Evolutionary conservation across 1,284 basidiomycete genomes (phyloP).

Genomic region (Gymnopus androsaceus): DNA sequence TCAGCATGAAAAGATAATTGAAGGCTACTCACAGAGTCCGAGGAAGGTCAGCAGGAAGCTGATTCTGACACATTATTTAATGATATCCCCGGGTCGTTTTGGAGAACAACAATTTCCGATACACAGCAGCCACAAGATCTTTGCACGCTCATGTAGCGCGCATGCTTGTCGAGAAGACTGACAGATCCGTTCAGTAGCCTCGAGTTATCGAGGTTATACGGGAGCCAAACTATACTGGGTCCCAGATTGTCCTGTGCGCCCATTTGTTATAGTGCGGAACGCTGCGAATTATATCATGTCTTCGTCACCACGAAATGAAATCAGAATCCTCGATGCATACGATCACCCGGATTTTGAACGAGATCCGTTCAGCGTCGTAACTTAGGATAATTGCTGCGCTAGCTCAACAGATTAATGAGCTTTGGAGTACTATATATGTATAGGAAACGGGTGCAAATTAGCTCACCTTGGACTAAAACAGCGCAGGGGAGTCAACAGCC

Average conservation of each 20-base stretch:
- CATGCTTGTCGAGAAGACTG: neutral
- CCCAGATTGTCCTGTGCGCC: constrained; percentile 4
- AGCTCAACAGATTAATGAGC: neutral
- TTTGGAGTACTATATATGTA: too few relatives aligned
- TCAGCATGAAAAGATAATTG: neutral
- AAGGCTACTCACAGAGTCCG: neutral
- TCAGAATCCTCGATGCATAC: neutral
- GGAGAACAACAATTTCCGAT: neutral
- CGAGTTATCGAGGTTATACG: neutral
- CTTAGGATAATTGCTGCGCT: neutral
- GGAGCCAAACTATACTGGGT: neutral
- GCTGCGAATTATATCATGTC: neutral
- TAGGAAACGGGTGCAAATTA: too few relatives aligned
- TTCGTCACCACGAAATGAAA: neutral
- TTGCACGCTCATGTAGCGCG: neutral
- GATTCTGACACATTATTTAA: neutral
- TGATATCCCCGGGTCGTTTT: neutral
- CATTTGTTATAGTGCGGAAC: neutral
- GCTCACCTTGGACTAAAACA: too few relatives aligned
- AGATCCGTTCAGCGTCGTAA: too few relatives aligned
- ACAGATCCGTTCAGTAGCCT: neutral
- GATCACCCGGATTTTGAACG: neutral
- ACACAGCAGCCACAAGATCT: neutral
- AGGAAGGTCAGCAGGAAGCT: neutral
- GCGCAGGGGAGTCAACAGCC: neutral